A percentile compares a stretch with the other conserved stretches of the same genome.
phyloP scores from a whole-genome alignment of 192 early-diverging fungal species.

The Backusella parvicylindrica region DNA sequence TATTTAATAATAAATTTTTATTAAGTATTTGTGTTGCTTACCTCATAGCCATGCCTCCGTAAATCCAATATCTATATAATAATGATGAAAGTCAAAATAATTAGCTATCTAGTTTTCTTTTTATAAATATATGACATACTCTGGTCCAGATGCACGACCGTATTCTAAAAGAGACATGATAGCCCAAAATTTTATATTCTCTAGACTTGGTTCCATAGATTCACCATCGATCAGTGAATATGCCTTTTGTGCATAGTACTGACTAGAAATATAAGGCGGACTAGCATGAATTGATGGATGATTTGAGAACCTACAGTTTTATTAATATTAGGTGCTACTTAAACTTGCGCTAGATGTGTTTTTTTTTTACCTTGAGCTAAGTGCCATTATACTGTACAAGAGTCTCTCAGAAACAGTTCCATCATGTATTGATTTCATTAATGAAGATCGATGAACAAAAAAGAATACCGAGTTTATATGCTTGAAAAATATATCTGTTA shows the following conservation, averaged over 20 bases:
- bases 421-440: constrained; percentile 38
- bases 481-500: constrained; percentile 46
- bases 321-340: not conserved
- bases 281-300: constrained; percentile 38
- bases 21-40: no score
- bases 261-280: constrained; percentile 44
- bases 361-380: constrained; percentile 30
- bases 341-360: not conserved
- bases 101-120: no score
- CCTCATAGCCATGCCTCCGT: constrained; percentile 38
- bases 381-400: constrained; percentile 43
- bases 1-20: no score
- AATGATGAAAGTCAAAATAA: not conserved
- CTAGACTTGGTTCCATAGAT: constrained; percentile 36
- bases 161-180: constrained; percentile 27
- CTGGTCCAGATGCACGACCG: constrained; percentile 23
- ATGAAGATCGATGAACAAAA: constrained; percentile 42
- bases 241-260: constrained; percentile 43
- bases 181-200: constrained; percentile 41
- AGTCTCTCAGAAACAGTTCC: constrained; percentile 42
- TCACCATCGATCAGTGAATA: constrained; percentile 31
- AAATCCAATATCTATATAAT: constrained; percentile 42
- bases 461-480: constrained; percentile 42
- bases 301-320: constrained; percentile 32
- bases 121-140: not conserved